Evolutionary conservation across 1,284 basidiomycete genomes (phyloP).

Genomic region (Mycena sp.): DNA sequence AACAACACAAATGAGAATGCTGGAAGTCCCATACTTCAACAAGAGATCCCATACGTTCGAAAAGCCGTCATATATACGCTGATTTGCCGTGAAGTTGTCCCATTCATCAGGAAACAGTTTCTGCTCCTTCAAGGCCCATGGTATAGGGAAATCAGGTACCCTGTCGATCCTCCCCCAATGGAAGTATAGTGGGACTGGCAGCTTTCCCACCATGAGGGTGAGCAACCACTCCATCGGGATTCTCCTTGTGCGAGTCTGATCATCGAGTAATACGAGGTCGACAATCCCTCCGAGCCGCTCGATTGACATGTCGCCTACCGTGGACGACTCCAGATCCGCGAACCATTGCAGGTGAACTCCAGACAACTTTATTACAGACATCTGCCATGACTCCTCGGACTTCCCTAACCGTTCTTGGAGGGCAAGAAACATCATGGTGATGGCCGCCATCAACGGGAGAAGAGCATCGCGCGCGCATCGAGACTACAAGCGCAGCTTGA

Average conservation of each 20-base stretch:
- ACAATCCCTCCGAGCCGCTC: slow-evolving; percentile 12
- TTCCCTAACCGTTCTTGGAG: slow-evolving; percentile 4
- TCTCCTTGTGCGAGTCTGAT: slow-evolving; percentile 13
- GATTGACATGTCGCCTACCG: slow-evolving; percentile 23
- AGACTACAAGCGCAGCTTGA: neutral
- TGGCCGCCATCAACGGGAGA: slow-evolving; percentile 29
- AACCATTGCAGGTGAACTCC: slow-evolving; percentile 2
- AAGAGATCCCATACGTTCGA: slow-evolving; percentile 31
- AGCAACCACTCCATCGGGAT: neutral
- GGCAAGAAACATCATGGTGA: slow-evolving; percentile 21
- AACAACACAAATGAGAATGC: no score
- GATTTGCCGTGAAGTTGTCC: slow-evolving; percentile 20
- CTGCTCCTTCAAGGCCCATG: neutral
- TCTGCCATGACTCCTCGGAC: slow-evolving; percentile 14
- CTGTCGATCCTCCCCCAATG: neutral
- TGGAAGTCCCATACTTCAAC: no score
- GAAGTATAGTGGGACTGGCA: slow-evolving; percentile 8
- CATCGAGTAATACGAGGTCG: slow-evolving; percentile 21
- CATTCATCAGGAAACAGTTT: slow-evolving; percentile 2
- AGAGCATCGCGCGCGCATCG: slow-evolving; percentile 26
- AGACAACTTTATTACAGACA: slow-evolving; percentile 5
- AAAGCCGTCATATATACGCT: slow-evolving; percentile 30
- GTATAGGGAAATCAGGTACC: neutral
- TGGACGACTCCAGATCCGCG: no score
- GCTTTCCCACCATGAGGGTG: neutral